Percentiles rank a stretch among this genome's conserved stretches.
Evolutionary conservation across 345 rosid species (phyloP).

Genomic region (Citrus inodora): DNA sequence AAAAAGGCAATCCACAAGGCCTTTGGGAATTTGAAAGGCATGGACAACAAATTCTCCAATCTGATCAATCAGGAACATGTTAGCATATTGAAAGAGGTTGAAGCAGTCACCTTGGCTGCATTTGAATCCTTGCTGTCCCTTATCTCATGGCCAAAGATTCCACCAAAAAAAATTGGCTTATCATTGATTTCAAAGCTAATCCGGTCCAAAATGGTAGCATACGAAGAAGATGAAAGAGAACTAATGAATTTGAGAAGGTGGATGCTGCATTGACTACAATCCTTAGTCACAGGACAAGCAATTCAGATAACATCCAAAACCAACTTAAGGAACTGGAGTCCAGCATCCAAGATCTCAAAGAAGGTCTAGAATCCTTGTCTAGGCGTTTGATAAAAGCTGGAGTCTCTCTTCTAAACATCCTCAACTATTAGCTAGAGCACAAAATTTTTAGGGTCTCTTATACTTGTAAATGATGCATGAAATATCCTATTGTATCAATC

Average conservation of each 20-base stretch:
- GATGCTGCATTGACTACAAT: constrained; percentile 29
- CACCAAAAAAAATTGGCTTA: not conserved
- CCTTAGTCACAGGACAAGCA: not conserved
- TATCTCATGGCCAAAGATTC: too few relatives aligned
- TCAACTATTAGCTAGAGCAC: constrained; percentile 10
- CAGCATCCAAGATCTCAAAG: constrained; percentile 48
- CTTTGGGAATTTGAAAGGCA: too few relatives aligned
- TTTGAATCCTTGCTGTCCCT: too few relatives aligned
- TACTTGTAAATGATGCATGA: not conserved
- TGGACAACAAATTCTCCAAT: too few relatives aligned
- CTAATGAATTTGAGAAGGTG: constrained; percentile 32
- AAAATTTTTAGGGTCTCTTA: not conserved
- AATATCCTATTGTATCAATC: not conserved
- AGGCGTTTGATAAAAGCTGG: constrained; percentile 40
- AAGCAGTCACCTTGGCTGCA: too few relatives aligned
- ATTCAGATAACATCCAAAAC: constrained; percentile 16
- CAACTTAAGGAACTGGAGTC: constrained; percentile 29
- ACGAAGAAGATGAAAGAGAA: constrained; percentile 16
- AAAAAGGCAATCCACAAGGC: too few relatives aligned
- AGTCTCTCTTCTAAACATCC: constrained; percentile 43
- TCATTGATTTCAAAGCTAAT: constrained; percentile 35
- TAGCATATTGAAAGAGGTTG: too few relatives aligned
- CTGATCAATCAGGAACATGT: too few relatives aligned
- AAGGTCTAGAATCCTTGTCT: constrained; percentile 35
- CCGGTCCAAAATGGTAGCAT: constrained; percentile 21